Base-by-base conservation (phyloP, 768 basidiomycete species). In the Podaxis sp. region DNA sequence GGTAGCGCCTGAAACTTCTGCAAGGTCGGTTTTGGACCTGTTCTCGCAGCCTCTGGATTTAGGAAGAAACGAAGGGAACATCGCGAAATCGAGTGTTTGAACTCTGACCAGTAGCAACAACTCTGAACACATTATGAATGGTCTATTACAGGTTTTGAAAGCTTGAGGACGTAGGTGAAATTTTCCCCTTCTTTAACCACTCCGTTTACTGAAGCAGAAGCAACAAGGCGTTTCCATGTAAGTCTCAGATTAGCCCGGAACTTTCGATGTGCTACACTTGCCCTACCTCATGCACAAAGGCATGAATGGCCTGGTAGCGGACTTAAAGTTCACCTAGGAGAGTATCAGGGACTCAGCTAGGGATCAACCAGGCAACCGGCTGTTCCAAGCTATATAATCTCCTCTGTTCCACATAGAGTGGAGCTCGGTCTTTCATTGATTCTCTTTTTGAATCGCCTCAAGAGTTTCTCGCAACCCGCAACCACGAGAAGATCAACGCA, bases 241-340 rank as follows among this genome's bases (percentile, higher is more conserved):
- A 70, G 68, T 54, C 55, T 70, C 60, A 66, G 78, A 56, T 72
- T 72, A 63, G 77, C 81, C 64, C 76, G 84, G 55, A 86, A 79
- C 82, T 42, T 73, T 75, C 69, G 85, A 86, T 1, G 76, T 83
- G 83, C 44, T 40, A 40, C 9, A 21, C 44, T 46, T 46, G 16
- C 44, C n/a, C 13, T 11, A n/a, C 10, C 9, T n/a, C 2, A 40
- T 13, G 38, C n/a, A 16, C n/a, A 6, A 40, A 1, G 4, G 76
- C 76, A 66, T 86, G 85, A 67, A 86, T 84, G 2, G 85, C 84
- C 18, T 84, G 74, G 65, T 87, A 86, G 65, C 82, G 83, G 3
- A 86, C 32, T 32, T 32, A 70, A 23, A 84, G 64, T 63, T 73
- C 73, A 47, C 64, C 72, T 72, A 59, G 5, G 58, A 32, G 13